Conservation (phyloP, 2,329 filamentous ascomycete species). For the Sodiomyces alkalinus region DNA sequence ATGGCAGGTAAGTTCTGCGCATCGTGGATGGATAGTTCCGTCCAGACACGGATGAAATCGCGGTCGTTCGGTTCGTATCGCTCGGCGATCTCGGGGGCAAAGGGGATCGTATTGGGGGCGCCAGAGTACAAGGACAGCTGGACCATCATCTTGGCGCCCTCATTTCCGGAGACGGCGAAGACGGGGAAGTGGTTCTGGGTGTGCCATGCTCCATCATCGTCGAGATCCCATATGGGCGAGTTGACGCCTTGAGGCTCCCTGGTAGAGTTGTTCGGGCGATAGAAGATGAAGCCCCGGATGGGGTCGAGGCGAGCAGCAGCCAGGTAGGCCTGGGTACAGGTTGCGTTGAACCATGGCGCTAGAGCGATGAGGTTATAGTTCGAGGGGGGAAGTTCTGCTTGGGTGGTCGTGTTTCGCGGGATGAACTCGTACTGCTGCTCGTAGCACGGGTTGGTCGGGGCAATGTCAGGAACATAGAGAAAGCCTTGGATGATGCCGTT, state of each 20-base stretch:
- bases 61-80: slow-evolving; percentile 38
- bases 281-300: slow-evolving; percentile 49
- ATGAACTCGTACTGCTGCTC: slow-evolving; percentile 49
- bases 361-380: slow-evolving; percentile 67
- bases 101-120: slow-evolving; percentile 47
- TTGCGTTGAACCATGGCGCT: slow-evolving; percentile 67
- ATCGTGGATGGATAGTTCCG: slow-evolving; percentile 32
- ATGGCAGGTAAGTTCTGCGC: slow-evolving; percentile 47
- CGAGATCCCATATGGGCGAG: slow-evolving; percentile 53
- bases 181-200: slow-evolving; percentile 58
- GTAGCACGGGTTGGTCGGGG: slow-evolving; percentile 42
- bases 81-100: slow-evolving; percentile 37
- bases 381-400: slow-evolving; percentile 48
- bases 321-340: slow-evolving; percentile 64
- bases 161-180: slow-evolving; percentile 59
- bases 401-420: slow-evolving; percentile 59
- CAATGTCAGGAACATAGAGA: slow-evolving; percentile 68
- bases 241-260: slow-evolving; percentile 49
- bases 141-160: slow-evolving; percentile 53
- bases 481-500: slow-evolving; percentile 58
- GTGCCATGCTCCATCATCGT: slow-evolving; percentile 59
- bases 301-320: slow-evolving; percentile 40
- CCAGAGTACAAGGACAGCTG: slow-evolving; percentile 66
- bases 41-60: slow-evolving; percentile 47
- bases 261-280: slow-evolving; percentile 38